Evolutionary conservation across 129 eudicot species (phyloP), one percentile per base, ranked within the genome.

Genomic region (Arctium minus): DNA sequence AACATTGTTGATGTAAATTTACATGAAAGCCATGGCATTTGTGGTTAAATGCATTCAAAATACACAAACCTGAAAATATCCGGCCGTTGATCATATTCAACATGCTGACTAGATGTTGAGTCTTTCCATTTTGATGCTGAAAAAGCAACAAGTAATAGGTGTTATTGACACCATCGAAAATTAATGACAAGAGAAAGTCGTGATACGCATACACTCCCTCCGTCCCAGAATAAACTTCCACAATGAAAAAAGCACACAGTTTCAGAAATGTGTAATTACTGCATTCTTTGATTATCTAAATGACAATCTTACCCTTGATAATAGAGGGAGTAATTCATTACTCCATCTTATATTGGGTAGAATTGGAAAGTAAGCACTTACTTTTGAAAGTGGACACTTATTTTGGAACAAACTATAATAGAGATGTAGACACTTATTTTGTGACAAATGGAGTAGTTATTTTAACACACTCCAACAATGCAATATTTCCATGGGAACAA

Each of bases 91-190:
- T 96, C 98, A 87, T 96, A 96, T 22, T 96, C 98, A 76, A 96
- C 98, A 87, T 96, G 99, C 80, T 87, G 95, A 79, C 98, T 96
- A 83, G 98, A 91, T 84, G 99, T 76, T 53, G 97, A 81, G 70
- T 96, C 97, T 86, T 93, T 96, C 99, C 99, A 96, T 87, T 86
- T 88, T 70, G 98, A 96, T 73, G 99, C 99, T 96, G 90, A 86
- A 89, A n/a, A 70, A 81, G 9, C 37, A 79, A 80, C 13, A 31
- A 29, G 76, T 2, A 62, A 42, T 29, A 42, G 31, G 29, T 31
- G 68, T 77, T 75, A 80, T 33, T 46, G 44, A 73, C 81, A 79
- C 18, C 48, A 71, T 3, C 32, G 12, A 27, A 31, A 37, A 42
- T 70, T 72, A 13, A 70, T 18, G 73, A 72, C 11, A 70, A 15